Conservation (phyloP, 2,329 filamentous ascomycete genomes). For the Aspergillus brasiliensis region DNA sequence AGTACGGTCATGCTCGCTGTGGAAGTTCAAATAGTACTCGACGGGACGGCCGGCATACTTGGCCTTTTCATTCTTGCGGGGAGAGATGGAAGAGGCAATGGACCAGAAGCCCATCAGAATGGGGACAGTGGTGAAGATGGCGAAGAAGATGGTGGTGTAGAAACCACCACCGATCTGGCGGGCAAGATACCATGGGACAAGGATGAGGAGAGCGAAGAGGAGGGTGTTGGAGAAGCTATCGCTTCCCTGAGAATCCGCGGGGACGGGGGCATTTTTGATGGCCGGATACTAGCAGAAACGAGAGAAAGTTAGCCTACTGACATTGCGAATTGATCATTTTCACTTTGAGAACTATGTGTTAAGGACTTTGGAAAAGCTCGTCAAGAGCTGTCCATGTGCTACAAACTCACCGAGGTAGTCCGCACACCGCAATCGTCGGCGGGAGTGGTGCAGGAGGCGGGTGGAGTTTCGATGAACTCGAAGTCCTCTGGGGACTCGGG, state of each 20-base stretch:
- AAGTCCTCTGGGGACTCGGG: conserved; percentile 52
- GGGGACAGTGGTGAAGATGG: conserved; percentile 74
- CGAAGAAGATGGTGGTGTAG: conserved; percentile 86
- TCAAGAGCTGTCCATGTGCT: background rate
- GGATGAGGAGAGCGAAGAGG: conserved; percentile 69
- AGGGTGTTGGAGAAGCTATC: conserved; percentile 85
- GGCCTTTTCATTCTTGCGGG: conserved; percentile 91
- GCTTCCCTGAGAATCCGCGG: conserved; percentile 80
- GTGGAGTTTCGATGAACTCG: conserved; percentile 62
- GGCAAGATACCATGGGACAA: conserved; percentile 76
- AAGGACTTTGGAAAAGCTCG: background rate
- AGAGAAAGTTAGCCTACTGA: conserved; percentile 17
- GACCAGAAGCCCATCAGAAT: conserved; percentile 83
- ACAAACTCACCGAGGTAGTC: conserved; percentile 59
- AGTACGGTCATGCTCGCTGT: conserved; percentile 48
- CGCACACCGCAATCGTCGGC: conserved; percentile 61
- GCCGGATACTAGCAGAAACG: conserved; percentile 66
- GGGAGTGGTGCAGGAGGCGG: conserved; percentile 55
- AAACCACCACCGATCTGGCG: conserved; percentile 83
- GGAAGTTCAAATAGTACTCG: conserved; percentile 73
- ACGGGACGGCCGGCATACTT: conserved; percentile 81
- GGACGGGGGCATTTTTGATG: conserved; percentile 93
- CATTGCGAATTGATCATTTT: conserved; percentile 1
- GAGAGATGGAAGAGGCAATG: conserved; percentile 74
- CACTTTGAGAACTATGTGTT: background rate